phyloP scores from a whole-genome alignment of 345 rosid genomes.

The Laguncularia racemosa region DNA sequence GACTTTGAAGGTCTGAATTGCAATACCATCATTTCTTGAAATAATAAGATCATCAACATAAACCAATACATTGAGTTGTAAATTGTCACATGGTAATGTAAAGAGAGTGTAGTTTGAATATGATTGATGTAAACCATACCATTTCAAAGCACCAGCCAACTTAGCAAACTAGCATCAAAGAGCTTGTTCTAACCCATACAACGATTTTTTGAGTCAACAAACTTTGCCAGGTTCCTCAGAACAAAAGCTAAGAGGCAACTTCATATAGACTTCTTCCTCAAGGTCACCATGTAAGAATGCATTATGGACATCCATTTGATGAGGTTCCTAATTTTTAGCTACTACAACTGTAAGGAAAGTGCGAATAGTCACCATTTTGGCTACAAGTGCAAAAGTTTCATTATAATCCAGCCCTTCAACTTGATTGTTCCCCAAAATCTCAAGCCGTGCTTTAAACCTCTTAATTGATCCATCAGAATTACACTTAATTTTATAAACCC shows the following conservation, averaged over 20 bases:
- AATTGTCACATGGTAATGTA: background rate
- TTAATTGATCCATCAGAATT: too few species aligned
- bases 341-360: background rate
- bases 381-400: background rate
- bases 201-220: background rate
- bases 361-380: background rate
- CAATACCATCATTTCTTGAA: background rate
- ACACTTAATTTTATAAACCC: background rate
- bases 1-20: background rate
- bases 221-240: background rate
- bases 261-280: background rate
- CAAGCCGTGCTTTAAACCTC: too few species aligned
- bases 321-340: background rate
- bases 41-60: conserved; percentile 4
- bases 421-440: too few species aligned
- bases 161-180: background rate
- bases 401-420: too few species aligned
- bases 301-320: conserved; percentile 2
- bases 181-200: background rate
- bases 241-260: background rate
- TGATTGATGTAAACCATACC: background rate
- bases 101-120: background rate
- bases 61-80: background rate
- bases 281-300: background rate
- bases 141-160: background rate